These are phyloP conservation scores for Sugiyamaella xylanicola DNA, from an alignment of 1,139 yeast species.

Conservation along the genomic window DNA sequence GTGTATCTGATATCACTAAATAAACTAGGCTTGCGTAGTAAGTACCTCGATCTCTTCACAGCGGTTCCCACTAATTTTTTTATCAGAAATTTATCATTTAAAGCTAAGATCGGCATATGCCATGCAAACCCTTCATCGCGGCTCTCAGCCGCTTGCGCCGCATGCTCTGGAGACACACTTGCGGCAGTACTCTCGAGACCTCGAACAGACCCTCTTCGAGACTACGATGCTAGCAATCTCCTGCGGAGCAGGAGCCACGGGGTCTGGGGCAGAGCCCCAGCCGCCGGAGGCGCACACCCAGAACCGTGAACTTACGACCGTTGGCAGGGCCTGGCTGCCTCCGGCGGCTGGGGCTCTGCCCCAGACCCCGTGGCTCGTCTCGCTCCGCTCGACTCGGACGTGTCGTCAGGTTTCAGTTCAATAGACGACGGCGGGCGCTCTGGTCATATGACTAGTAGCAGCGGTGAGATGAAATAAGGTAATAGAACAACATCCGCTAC, in stretches of 20 bases:
- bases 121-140: not conserved
- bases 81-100: conserved; percentile 5
- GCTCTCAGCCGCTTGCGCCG: not conserved
- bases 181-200: too few relatives aligned
- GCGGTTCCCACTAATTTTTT: conserved; percentile 1
- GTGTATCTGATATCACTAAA: not conserved
- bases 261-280: not conserved
- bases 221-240: not conserved
- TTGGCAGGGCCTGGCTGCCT: too few relatives aligned
- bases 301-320: not conserved
- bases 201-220: not conserved
- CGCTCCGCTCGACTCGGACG: not conserved
- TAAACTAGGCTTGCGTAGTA: not conserved
- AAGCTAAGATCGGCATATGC: conserved; percentile 2
- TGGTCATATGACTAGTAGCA: too few relatives aligned
- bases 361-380: not conserved
- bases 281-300: not conserved
- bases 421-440: too few relatives aligned
- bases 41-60: not conserved
- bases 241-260: not conserved
- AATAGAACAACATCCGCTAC: too few relatives aligned
- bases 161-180: not conserved
- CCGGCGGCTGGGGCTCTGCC: not conserved
- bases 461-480: too few relatives aligned
- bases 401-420: too few relatives aligned